Base-by-base conservation (phyloP, 2,329 filamentous ascomycete genomes). In the Trichoderma atroviride region DNA sequence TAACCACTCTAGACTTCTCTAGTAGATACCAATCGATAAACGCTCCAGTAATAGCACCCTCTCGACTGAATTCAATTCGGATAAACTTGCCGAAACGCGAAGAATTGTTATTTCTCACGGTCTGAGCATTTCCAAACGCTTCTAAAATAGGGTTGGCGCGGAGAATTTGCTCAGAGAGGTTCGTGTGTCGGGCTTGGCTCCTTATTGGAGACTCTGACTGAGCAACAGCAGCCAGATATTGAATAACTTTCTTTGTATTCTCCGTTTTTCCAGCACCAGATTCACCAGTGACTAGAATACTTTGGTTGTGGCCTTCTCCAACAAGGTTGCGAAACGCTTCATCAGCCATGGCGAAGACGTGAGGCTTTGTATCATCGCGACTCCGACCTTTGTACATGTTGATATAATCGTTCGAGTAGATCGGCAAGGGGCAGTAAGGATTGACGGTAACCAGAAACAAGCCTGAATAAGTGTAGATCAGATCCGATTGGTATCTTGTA, bases 11-110 rank as follows among this genome's bases (percentile, higher is more conserved):
- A n/a, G 96, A 99, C 80, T 99, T 99, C 78, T 99, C 96, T 16
- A 99, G 84, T 0, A 99, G 85, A 80, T 98, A 99, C 96, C 96
- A 99, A 79, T 99, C 94, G 73, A 99, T 98, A 81, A 94, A 97
- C 27, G 96, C 96, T 43, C 96, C 96, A 4, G 92, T 92, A 73
- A 99, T 99, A 67, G 96, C 92, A 33, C 96, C 96, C 43, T 88
- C 88, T 29, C 92, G 87, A 40, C 89, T 93, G 81, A 99, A 97
- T 78, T 97, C 94, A 76, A 99, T 99, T 61, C 96, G 88, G 78
- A 99, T 99, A 76, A 99, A 99, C 79, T 99, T 99, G 77, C 96
- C 96, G 76, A 99, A 99, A 72, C 96, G 90, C 5, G 96, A 99
- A 0, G 96, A 99, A 78, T 99, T 99, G 82, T 99, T 96, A 80